A percentile compares a stretch with the other conserved stretches of the same genome.
These are phyloP conservation scores for Aspergillus funiculosus DNA, from an alignment of 495 filamentous ascomycete species.

Conservation along the genomic window DNA sequence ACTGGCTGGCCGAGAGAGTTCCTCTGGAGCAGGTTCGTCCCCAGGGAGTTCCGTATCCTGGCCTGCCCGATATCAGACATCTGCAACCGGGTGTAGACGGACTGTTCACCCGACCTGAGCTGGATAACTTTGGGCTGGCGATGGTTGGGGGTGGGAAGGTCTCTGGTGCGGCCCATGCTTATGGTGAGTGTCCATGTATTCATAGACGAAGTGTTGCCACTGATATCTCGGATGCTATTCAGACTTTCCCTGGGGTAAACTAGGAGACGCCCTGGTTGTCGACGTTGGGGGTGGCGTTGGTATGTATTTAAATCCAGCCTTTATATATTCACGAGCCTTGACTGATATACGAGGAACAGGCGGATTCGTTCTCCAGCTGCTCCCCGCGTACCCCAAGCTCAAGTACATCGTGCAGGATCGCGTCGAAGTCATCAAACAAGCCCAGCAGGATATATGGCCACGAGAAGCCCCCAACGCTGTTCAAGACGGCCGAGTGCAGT, in stretches of 20 bases:
- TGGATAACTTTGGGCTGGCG: constrained; percentile 25
- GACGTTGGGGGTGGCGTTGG: constrained; percentile 37
- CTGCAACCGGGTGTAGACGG: not conserved
- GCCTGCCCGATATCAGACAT: not conserved
- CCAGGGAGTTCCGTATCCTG: not conserved
- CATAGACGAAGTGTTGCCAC: too few relatives aligned
- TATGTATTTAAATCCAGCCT: not conserved
- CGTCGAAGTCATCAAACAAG: constrained; percentile 25
- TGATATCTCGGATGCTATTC: too few relatives aligned
- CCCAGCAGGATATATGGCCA: constrained; percentile 11
- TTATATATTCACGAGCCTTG: not conserved
- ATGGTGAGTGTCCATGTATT: too few relatives aligned
- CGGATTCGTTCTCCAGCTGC: constrained; percentile 11
- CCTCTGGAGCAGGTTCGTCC: not conserved
- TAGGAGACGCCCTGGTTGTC: constrained; percentile 30
- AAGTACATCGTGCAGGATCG: constrained; percentile 39
- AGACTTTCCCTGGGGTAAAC: constrained; percentile 30
- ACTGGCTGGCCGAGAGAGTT: constrained; percentile 29
- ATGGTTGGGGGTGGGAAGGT: constrained; percentile 33
- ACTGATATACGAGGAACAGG: constrained; percentile 16
- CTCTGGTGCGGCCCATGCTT: constrained; percentile 27
- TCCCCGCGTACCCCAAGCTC: constrained; percentile 18
- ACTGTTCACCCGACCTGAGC: constrained; percentile 24
- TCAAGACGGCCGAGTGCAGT: constrained; percentile 20
- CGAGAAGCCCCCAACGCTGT: constrained; percentile 1